A percentile compares a stretch with the other conserved stretches of the same genome.
Evolutionary conservation across 805 yeast species (phyloP).

Genomic region (Hanseniaspora taiwanica): DNA sequence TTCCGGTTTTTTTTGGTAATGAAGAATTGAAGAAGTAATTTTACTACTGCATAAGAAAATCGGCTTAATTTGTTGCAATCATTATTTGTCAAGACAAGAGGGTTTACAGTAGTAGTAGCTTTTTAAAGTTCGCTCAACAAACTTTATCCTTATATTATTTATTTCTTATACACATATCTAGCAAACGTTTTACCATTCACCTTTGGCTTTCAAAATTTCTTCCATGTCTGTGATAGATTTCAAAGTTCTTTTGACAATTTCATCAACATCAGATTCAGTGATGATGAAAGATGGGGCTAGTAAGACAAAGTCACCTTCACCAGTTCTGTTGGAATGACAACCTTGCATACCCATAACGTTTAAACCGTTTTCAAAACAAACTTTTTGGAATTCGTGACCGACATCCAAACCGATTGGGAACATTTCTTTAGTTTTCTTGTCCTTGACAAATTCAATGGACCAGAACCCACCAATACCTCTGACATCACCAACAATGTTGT

Average conservation of each 20-base stretch:
- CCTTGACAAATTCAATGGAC: conserved; percentile 43
- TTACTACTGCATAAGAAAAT: too few species aligned
- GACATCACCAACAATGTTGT: conserved; percentile 39
- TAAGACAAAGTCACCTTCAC: conserved; percentile 27
- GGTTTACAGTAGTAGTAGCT: too few species aligned
- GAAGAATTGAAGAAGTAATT: too few species aligned
- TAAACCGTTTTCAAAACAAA: conserved; percentile 32
- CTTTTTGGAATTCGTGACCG: conserved; percentile 23
- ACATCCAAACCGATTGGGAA: conserved; percentile 28
- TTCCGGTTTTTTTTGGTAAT: too few species aligned
- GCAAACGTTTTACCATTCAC: conserved; percentile 5
- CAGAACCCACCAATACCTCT: conserved; percentile 54
- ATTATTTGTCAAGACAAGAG: too few species aligned
- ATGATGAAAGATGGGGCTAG: conserved; percentile 36
- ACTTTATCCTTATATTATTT: too few species aligned
- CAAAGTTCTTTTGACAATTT: conserved; percentile 27
- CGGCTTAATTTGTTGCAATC: too few species aligned
- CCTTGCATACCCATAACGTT: conserved; percentile 36
- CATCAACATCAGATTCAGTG: conserved; percentile 30
- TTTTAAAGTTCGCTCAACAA: too few species aligned
- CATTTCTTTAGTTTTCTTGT: conserved; percentile 38
- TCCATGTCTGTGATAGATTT: conserved; percentile 28
- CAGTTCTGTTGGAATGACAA: conserved; percentile 22
- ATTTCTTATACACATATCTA: too few species aligned
- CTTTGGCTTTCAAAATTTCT: conserved; percentile 10